Conservation (phyloP, 305 asterid species). For the Solanum hybrid region DNA sequence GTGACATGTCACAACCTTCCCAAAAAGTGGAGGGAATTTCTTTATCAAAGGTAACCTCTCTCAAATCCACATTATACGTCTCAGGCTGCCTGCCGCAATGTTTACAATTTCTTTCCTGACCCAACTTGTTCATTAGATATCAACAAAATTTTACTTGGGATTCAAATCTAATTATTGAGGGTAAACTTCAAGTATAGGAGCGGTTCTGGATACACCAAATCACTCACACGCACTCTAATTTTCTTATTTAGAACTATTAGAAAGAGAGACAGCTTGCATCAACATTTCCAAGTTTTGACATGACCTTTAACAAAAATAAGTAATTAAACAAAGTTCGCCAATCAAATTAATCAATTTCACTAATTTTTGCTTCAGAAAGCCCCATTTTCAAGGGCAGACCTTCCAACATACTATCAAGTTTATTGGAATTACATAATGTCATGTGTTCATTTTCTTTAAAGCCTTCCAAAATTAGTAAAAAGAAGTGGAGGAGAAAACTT, state of each 20-base stretch:
- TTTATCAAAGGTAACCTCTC: not conserved
- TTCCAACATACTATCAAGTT: not conserved
- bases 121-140: not conserved
- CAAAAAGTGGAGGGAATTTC: not conserved
- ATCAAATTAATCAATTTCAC: not conserved
- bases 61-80: not conserved
- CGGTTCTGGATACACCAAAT: not conserved
- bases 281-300: not conserved
- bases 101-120: not conserved
- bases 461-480: not conserved
- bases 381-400: not conserved
- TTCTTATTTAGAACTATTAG: not conserved
- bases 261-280: not conserved
- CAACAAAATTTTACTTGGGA: not conserved
- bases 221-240: not conserved
- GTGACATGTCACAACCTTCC: not conserved
- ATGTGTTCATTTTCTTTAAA: not conserved
- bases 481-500: not conserved
- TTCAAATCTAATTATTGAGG: not conserved
- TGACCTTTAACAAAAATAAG: not conserved
- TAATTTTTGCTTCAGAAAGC: not conserved
- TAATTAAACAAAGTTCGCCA: not conserved
- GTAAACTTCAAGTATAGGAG: not conserved
- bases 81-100: not conserved
- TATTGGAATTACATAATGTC: not conserved